phyloP scores from a whole-genome alignment of 495 filamentous ascomycete species.

The Penicillium subrubescens region DNA sequence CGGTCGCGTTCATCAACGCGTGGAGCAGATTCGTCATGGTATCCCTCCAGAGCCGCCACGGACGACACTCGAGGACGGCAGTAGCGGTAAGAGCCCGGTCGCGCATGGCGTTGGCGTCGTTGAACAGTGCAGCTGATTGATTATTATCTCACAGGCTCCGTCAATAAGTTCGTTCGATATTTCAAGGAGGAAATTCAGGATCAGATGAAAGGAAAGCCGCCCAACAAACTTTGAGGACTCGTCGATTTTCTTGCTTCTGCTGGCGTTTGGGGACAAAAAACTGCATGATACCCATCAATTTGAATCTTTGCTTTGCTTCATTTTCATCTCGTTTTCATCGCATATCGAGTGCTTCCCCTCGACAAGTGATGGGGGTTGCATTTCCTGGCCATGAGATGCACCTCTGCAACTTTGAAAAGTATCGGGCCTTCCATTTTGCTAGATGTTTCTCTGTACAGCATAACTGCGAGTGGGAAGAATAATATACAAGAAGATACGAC shows the following conservation, averaged over 20 bases:
- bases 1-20: constrained; percentile 53
- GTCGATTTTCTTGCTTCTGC: neutral
- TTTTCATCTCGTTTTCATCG: neutral
- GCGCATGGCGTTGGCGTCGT: neutral
- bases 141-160: constrained; percentile 19
- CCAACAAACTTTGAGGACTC: constrained; percentile 36
- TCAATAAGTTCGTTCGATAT: constrained; percentile 52
- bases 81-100: constrained; percentile 50
- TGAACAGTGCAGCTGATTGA: constrained; percentile 15
- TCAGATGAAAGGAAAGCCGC: constrained; percentile 51
- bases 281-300: constrained; percentile 16
- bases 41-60: constrained; percentile 60
- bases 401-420: neutral
- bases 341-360: neutral
- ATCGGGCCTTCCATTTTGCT: neutral
- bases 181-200: constrained; percentile 64
- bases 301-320: neutral
- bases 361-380: neutral
- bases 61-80: constrained; percentile 51
- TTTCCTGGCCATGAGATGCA: neutral
- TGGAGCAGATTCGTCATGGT: constrained; percentile 55
- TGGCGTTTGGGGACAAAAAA: constrained; percentile 7
- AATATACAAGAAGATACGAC: neutral
- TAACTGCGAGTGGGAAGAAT: constrained; percentile 1
- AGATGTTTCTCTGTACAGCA: neutral